Conservation (phyloP, 1,139 yeast species). For the Yamadazyma atlantica region DNA sequence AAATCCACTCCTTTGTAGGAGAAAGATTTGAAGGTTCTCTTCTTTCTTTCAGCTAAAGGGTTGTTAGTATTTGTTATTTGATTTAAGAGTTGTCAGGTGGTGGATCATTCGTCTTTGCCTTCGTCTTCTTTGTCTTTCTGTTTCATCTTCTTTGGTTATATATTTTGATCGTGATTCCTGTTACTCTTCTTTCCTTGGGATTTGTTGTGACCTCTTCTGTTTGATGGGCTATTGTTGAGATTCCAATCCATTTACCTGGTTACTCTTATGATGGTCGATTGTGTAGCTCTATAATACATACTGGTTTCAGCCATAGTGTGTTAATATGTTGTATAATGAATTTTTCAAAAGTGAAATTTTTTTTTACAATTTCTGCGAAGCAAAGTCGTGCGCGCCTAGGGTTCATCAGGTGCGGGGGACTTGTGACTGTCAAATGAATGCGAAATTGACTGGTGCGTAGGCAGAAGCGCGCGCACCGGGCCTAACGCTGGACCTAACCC, state of each 20-base stretch:
- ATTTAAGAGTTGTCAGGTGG: background rate
- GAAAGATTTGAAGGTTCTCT: constrained; percentile 95
- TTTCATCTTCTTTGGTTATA: too few species aligned
- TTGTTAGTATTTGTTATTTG: constrained; percentile 26
- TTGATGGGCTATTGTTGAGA: too few species aligned
- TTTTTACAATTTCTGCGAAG: constrained; percentile 5
- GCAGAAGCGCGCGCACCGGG: background rate
- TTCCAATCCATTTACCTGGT: too few species aligned
- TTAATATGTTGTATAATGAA: constrained; percentile 9
- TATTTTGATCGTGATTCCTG: too few species aligned
- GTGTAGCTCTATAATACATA: too few species aligned
- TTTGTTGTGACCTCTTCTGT: too few species aligned
- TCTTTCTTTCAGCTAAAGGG: constrained; percentile 64
- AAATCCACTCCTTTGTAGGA: constrained; percentile 99
- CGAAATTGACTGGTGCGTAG: too few species aligned
- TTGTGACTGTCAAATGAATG: too few species aligned
- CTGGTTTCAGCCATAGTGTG: constrained; percentile 49
- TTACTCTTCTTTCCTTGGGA: too few species aligned
- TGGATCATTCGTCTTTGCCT: too few species aligned
- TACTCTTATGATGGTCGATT: too few species aligned
- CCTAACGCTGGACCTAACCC: background rate
- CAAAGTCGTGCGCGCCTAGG: background rate
- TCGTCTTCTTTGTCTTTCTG: too few species aligned
- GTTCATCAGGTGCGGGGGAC: background rate
- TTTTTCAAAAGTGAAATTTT: constrained; percentile 7